phyloP scores from a whole-genome alignment of 768 basidiomycete genomes.

The Trametes gibbosa region DNA sequence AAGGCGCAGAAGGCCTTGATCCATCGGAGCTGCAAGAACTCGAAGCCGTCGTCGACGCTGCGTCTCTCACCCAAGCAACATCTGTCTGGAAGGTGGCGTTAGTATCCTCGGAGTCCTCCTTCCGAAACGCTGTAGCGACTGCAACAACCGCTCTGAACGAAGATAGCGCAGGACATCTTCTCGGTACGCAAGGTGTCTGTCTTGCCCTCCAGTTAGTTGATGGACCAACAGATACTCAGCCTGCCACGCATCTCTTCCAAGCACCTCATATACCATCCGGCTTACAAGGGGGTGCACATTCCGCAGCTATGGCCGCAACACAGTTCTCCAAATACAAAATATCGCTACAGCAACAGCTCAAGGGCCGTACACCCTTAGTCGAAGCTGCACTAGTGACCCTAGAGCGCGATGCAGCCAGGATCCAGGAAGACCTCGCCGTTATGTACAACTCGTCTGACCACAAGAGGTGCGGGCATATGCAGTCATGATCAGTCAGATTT shows the following conservation, averaged over 20 bases:
- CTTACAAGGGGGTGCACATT: conserved; percentile 36
- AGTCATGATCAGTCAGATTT: neutral
- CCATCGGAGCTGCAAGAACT: conserved; percentile 46
- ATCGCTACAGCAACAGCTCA: conserved; percentile 60
- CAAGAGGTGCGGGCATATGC: conserved; percentile 39
- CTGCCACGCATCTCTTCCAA: conserved; percentile 55
- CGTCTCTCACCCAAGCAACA: conserved; percentile 51
- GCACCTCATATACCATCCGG: conserved; percentile 45
- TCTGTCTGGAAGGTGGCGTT: conserved; percentile 59
- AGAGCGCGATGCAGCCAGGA: conserved; percentile 54
- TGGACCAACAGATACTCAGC: conserved; percentile 43
- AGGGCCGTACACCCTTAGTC: conserved; percentile 60
- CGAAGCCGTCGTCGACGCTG: conserved; percentile 46
- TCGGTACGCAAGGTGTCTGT: conserved; percentile 27
- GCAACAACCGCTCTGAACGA: conserved; percentile 36
- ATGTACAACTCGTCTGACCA: conserved; percentile 41
- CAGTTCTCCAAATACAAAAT: conserved; percentile 62
- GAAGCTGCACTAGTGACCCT: conserved; percentile 55
- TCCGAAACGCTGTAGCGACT: conserved; percentile 41
- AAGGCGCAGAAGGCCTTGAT: conserved; percentile 41
- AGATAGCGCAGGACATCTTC: conserved; percentile 22
- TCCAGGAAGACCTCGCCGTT: conserved; percentile 60
- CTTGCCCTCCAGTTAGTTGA: neutral
- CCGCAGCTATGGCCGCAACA: conserved; percentile 32
- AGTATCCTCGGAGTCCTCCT: conserved; percentile 41